phyloP scores from a whole-genome alignment of 2,329 filamentous ascomycete genomes.

The Penicillium griseofulvum region DNA sequence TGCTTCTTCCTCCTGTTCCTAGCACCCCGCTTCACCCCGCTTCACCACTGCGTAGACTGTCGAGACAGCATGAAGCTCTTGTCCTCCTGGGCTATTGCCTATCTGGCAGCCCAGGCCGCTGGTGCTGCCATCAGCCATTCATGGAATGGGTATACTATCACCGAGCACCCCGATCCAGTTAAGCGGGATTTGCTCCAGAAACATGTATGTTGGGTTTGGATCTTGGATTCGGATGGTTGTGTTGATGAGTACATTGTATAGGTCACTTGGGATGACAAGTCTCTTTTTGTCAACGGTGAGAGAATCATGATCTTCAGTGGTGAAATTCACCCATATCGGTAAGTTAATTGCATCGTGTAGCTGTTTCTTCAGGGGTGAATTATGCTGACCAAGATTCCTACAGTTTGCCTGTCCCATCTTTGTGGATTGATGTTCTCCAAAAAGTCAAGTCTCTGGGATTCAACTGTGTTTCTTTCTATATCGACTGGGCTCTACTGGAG shows the following conservation, averaged over 20 bases:
- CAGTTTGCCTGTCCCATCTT: slow-evolving; percentile 58
- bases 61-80: slow-evolving; percentile 42
- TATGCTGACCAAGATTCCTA: neutral
- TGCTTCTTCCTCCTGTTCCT: neutral
- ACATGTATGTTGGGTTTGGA: slow-evolving; percentile 45
- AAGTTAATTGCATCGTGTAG: slow-evolving; percentile 10
- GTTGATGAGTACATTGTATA: slow-evolving; percentile 13
- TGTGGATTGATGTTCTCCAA: slow-evolving; percentile 73
- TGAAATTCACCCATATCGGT: slow-evolving; percentile 69
- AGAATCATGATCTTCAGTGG: slow-evolving; percentile 69
- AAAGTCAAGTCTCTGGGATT: slow-evolving; percentile 81
- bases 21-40: neutral
- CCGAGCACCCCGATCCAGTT: slow-evolving; percentile 34
- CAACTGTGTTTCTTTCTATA: slow-evolving; percentile 75
- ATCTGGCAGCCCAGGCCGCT: slow-evolving; percentile 46
- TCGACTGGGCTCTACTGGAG: slow-evolving; percentile 75
- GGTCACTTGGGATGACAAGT: slow-evolving; percentile 71
- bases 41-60: neutral
- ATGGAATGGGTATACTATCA: slow-evolving; percentile 49
- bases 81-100: slow-evolving; percentile 31
- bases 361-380: neutral
- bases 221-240: neutral
- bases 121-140: slow-evolving; percentile 52
- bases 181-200: slow-evolving; percentile 55
- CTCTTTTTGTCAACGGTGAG: slow-evolving; percentile 67